Base-by-base conservation (phyloP, 192 early-diverging fungal species). In the Gamsiella multidivaricata region DNA sequence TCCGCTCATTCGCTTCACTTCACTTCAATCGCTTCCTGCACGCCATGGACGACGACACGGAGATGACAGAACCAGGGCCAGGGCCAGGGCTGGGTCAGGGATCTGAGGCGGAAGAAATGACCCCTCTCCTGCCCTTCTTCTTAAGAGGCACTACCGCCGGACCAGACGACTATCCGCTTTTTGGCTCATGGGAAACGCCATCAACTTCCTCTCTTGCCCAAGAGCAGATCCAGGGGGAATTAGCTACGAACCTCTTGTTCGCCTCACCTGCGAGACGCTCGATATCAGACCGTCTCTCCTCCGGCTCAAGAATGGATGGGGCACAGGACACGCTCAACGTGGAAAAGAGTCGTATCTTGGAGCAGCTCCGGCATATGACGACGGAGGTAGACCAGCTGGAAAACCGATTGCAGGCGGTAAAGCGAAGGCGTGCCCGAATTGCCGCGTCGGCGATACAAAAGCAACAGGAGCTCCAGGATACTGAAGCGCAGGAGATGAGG, bases 401-500 rank as follows among this genome's bases (percentile, higher is more conserved):
- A 20, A 47, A n/a, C 42, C 60, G 61, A 29, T 61, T 78, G 2
- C 63, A 67, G 37, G 60, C 74, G 7, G 59, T 50, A 3, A 62
- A 54, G 22, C 59, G 74, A 5, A 69, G 29, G 39, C 41, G 66
- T 31, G 74, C 60, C 11, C 37, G 74, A 14, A 45, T 66, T 3
- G 65, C 50, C 3, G 47, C 61, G 29, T 22, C 65, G 1, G 66
- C 74, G 1, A 20, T 69, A 3, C 65, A 78, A 25, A 78, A 56
- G 12, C 74, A 78, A 20, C 58, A 78, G 54, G 54, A 68, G 8
- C 43, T 23, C n/a, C 74, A 78, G 11, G 65, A 78, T 28, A 29
- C 46, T 3, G 74, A 78, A 29, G 66, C 66, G 28, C 39, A 58
- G 49, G 65, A 78, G 54, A 69, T 78, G 65, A 78, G 65, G 74